Conservation (phyloP, 2,329 filamentous ascomycete species). For the Aspergillus fischeri region DNA sequence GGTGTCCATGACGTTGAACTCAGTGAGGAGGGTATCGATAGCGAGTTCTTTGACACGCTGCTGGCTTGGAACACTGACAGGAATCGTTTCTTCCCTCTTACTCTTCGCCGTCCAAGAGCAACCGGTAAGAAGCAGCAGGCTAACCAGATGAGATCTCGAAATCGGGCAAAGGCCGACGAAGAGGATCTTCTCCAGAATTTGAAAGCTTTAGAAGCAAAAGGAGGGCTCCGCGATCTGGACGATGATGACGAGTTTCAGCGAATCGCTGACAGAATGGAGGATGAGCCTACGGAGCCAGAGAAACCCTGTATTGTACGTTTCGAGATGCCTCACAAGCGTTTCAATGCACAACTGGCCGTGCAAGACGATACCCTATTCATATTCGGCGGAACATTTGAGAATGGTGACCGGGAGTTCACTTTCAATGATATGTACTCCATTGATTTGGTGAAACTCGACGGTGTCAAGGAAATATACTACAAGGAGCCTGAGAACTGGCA, state of each 20-base stretch:
- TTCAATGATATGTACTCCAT: conserved; percentile 94
- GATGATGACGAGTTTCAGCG: conserved; percentile 38
- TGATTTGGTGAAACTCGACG: conserved; percentile 91
- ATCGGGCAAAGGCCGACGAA: conserved; percentile 80
- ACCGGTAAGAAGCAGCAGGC: conserved; percentile 58
- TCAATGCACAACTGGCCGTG: conserved; percentile 86
- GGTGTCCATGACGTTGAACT: conserved; percentile 91
- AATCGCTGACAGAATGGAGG: conserved; percentile 50
- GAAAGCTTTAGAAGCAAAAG: conserved; percentile 75
- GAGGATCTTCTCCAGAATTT: conserved; percentile 85
- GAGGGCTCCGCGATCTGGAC: conserved; percentile 55
- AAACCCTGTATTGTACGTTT: conserved; percentile 63
- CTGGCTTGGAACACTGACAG: conserved; percentile 94
- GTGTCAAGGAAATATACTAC: conserved; percentile 85
- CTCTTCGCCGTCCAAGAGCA: conserved; percentile 67
- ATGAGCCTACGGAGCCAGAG: conserved; percentile 48
- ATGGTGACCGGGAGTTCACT: conserved; percentile 89
- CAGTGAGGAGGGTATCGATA: conserved; percentile 91
- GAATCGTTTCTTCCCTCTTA: conserved; percentile 87
- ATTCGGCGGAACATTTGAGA: conserved; percentile 92
- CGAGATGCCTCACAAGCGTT: conserved; percentile 84
- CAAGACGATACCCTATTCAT: conserved; percentile 92
- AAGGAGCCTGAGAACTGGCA: conserved; percentile 84
- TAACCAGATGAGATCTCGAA: conserved; percentile 49
- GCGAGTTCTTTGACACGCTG: conserved; percentile 90